phyloP scores from a whole-genome alignment of 345 rosid genomes.

The Bretschneidera sinensis region DNA sequence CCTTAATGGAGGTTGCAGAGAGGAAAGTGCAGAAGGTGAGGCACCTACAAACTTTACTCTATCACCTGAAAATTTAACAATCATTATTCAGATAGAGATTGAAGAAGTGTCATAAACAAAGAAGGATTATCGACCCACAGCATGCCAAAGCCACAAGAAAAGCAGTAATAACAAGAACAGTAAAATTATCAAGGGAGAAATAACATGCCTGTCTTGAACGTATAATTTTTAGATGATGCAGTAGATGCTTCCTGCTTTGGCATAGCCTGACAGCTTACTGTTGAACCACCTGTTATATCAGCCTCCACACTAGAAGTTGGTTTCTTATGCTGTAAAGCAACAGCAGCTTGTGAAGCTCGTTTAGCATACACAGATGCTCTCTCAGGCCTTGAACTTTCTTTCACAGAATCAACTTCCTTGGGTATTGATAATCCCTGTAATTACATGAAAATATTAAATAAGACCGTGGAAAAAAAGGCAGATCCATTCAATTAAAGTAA shows the following conservation, averaged over 20 bases:
- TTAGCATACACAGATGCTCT: conserved; percentile 61
- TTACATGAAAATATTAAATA: conserved; percentile 16
- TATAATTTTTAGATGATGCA: conserved; percentile 80
- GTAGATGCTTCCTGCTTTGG: conserved; percentile 91
- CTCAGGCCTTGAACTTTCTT: conserved; percentile 72
- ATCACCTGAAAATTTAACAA: conserved; percentile 62
- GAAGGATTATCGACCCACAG: background rate
- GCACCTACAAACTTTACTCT: conserved; percentile 70
- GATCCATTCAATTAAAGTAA: no score
- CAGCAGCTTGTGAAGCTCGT: conserved; percentile 50
- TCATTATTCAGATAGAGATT: conserved; percentile 14
- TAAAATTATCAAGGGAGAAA: background rate
- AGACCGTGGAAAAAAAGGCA: conserved; percentile 3
- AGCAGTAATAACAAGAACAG: background rate
- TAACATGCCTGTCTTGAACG: conserved; percentile 70
- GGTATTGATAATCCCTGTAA: conserved; percentile 64
- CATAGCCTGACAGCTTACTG: conserved; percentile 60
- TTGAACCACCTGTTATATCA: conserved; percentile 83
- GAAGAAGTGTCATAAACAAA: conserved; percentile 13
- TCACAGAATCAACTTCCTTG: conserved; percentile 61
- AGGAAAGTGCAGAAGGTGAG: conserved; percentile 46
- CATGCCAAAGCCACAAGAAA: background rate
- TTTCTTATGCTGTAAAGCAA: conserved; percentile 59
- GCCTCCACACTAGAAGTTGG: conserved; percentile 96
- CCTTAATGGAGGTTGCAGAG: conserved; percentile 52